Conservation (phyloP, 164 flowering plant species). For the Stephania japonica region DNA sequence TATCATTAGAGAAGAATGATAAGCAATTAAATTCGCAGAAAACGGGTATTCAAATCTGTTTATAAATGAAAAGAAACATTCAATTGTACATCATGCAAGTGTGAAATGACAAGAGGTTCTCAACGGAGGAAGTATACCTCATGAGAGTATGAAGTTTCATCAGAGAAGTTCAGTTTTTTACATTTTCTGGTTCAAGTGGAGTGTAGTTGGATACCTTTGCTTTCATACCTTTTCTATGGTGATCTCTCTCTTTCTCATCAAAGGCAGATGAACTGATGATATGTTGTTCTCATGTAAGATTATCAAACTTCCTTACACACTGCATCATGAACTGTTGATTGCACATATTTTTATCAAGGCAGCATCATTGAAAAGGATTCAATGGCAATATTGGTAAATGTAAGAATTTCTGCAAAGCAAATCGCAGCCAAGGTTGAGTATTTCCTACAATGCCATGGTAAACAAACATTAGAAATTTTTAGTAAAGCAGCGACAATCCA, state of each 20-base stretch:
- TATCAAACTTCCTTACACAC: background rate
- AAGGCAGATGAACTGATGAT: background rate
- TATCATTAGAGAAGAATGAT: constrained; percentile 23
- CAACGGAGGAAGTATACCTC: no score
- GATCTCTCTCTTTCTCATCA: background rate
- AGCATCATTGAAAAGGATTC: background rate
- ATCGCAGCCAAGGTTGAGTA: background rate
- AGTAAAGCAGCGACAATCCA: background rate
- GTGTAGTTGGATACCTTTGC: background rate
- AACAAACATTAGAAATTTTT: background rate
- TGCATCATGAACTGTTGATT: no score
- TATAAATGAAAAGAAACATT: no score
- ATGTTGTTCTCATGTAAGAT: background rate
- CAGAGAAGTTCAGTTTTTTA: background rate
- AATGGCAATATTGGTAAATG: no score
- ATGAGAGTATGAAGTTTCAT: background rate
- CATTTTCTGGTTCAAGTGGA: background rate
- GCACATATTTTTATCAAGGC: background rate
- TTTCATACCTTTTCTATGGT: background rate
- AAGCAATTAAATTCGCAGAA: background rate
- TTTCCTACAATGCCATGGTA: background rate
- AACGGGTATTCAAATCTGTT: background rate
- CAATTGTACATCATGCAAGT: no score
- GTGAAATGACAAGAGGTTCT: no score
- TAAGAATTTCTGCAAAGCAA: background rate